A percentile compares a stretch with the other conserved stretches of the same genome.
Evolutionary conservation across 1,284 basidiomycete genomes (phyloP).

Genomic region (Mycena sp.): DNA sequence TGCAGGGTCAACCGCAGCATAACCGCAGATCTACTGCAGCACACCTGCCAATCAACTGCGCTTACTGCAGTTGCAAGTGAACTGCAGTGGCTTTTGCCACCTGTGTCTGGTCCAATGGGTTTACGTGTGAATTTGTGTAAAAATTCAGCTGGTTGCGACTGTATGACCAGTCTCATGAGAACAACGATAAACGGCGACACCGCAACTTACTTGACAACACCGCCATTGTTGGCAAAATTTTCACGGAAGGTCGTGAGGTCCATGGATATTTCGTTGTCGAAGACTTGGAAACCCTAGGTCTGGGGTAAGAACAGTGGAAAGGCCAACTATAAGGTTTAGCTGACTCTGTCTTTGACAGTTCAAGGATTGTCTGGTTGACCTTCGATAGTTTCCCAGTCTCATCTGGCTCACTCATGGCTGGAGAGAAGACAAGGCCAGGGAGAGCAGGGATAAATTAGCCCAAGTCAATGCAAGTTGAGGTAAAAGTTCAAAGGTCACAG

Average conservation of each 20-base stretch:
- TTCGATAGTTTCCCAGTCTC: conserved; percentile 92
- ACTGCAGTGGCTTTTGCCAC: too few species aligned
- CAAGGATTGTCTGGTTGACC: conserved; percentile 96
- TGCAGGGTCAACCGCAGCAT: too few species aligned
- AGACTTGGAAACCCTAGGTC: conserved; percentile 84
- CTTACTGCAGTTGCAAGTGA: too few species aligned
- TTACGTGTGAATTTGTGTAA: conserved; percentile 78
- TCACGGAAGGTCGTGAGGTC: conserved; percentile 79
- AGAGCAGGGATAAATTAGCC: too few species aligned
- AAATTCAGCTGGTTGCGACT: conserved; percentile 92
- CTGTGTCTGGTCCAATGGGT: conserved; percentile 81
- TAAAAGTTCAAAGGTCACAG: neutral
- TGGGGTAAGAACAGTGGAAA: conserved; percentile 31
- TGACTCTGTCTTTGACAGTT: conserved; percentile 94
- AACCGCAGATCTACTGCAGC: too few species aligned
- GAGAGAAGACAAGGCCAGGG: neutral
- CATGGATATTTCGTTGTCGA: conserved; percentile 92
- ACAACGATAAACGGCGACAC: conserved; percentile 6
- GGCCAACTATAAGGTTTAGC: conserved; percentile 40
- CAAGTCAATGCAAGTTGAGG: too few species aligned
- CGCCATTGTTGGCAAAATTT: conserved; percentile 70
- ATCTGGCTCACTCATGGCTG: conserved; percentile 59
- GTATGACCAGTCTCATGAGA: conserved; percentile 20
- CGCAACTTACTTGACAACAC: conserved; percentile 69
- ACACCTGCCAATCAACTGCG: too few species aligned